These are phyloP conservation scores for Aspergillus baeticus DNA, from an alignment of 495 filamentous ascomycete species.

Conservation along the genomic window DNA sequence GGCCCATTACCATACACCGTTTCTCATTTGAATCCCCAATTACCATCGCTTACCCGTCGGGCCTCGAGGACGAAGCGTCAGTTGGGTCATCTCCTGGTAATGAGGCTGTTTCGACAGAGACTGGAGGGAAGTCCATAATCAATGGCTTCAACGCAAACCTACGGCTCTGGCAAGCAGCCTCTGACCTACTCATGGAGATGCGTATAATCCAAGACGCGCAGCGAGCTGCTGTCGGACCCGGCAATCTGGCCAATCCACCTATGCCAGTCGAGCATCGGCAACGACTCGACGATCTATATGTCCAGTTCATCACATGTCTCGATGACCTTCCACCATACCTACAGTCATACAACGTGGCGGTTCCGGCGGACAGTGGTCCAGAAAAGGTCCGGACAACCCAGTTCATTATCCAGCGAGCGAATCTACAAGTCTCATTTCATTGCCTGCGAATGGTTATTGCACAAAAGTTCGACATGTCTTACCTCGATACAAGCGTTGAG, in stretches of 20 bases:
- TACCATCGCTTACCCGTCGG: neutral
- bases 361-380: neutral
- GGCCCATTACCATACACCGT: neutral
- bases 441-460: neutral
- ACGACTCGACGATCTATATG: neutral
- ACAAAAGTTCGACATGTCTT: neutral
- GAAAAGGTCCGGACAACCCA: neutral
- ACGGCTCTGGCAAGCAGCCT: neutral
- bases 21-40: neutral
- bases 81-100: neutral
- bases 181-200: neutral
- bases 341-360: neutral
- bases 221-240: neutral
- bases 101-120: neutral
- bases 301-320: neutral
- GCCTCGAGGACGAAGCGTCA: neutral
- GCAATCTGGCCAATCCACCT: neutral
- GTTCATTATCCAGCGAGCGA: neutral
- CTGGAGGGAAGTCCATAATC: too few relatives aligned
- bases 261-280: neutral
- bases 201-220: neutral
- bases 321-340: neutral
- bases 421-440: neutral
- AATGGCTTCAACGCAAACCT: neutral
- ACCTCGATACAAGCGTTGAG: neutral